These are phyloP conservation scores for Fusarium austroafricanum DNA, from an alignment of 2,329 filamentous ascomycete genomes.

Conservation along the genomic window DNA sequence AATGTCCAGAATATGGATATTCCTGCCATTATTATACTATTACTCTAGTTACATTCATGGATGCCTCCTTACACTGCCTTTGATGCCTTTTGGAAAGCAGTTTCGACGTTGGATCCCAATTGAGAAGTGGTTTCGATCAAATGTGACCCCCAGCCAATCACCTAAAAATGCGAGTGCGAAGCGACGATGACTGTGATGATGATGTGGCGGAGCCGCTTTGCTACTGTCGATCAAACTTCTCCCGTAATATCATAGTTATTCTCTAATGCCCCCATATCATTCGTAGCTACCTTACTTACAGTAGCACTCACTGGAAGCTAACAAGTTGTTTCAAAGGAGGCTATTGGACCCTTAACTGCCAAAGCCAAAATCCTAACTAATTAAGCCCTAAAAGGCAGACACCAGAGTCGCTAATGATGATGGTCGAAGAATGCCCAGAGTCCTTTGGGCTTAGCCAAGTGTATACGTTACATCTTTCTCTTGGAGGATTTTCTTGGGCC, in stretches of 20 bases:
- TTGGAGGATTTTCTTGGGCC: neutral
- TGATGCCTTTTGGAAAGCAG: neutral
- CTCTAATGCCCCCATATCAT: too few relatives aligned
- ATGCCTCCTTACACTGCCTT: conserved; percentile 5
- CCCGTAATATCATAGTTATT: neutral
- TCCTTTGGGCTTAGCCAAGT: neutral
- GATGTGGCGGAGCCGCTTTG: neutral
- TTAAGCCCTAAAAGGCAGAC: too few relatives aligned
- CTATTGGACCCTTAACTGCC: too few relatives aligned
- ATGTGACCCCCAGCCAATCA: neutral
- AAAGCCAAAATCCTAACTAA: too few relatives aligned
- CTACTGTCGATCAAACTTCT: neutral
- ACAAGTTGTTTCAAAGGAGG: too few relatives aligned
- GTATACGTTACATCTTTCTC: too few relatives aligned
- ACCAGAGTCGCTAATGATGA: too few relatives aligned
- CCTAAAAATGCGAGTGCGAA: neutral
- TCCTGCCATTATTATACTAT: conserved; percentile 5
- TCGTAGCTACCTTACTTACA: too few relatives aligned
- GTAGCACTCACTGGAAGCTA: too few relatives aligned
- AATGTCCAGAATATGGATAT: neutral
- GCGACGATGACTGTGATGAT: neutral
- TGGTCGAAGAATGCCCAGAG: too few relatives aligned
- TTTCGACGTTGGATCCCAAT: conserved; percentile 8
- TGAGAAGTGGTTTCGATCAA: neutral
- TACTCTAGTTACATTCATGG: neutral